Evolutionary conservation across 352 stramenopile species (phyloP), one percentile per base, ranked within the genome.

Genomic region (Pythium folliculosum): DNA sequence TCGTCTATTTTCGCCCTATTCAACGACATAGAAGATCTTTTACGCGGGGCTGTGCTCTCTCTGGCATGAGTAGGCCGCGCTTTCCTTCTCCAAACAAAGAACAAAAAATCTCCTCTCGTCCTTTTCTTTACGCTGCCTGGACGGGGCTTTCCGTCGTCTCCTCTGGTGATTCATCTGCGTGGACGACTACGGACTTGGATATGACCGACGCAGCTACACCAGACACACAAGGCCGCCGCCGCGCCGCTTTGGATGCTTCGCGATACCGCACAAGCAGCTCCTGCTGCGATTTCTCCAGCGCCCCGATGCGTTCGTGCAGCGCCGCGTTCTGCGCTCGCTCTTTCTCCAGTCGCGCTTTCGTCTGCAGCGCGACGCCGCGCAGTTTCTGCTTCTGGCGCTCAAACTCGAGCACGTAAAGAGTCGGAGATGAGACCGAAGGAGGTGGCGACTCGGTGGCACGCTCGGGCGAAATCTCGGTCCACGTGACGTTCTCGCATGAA

Each of bases 231-330:
- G n/a, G 35, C 35, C 12, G 8, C 35, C 35, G 35, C 35, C 35
- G 35, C 12, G 35, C 35, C 35, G 5, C 27, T 32, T 7, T 40
- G 8, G 60, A 63, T 0, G 65, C 65, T 27, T 60, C 60, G 13
- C 69, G 69, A 44, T 69, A 72, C 8, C 69, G 59, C 19, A 63
- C 38, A 5, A 76, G 30, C 27, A 72, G 60, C 14, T 65, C 63
- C 2, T 63, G 27, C 16, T 68, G 57, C 19, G 50, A 54, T 8
- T 43, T 56, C 19, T 71, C 63, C 2, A 75, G 45, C 12, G 51
- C 38, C 3, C 60, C 27, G 7, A 75, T 16, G 8, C 57, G 50
- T 16, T 23, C 47, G 16, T 30, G 21, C 0, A 75, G 38, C 23
- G 25, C 47, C 10, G 43, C 30, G 17, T 64, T 70, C n/a, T 14